Evolutionary conservation across 345 rosid genomes (phyloP), one percentile per base, ranked within the genome.

Genomic region (Euphorbia pulcherrima): DNA sequence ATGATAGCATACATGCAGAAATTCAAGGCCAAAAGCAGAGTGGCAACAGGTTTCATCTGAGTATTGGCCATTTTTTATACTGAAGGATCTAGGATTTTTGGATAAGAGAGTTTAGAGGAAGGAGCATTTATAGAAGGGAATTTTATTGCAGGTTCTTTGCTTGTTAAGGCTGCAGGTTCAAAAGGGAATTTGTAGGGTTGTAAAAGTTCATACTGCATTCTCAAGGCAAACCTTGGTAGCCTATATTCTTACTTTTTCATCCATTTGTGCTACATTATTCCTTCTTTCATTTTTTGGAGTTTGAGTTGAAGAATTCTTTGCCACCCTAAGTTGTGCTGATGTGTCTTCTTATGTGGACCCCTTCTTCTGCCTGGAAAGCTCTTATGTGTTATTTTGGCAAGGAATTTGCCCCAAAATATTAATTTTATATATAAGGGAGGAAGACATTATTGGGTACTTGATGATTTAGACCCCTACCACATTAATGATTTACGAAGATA

Each of bases 1-100:
- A 90, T 80, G 11, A 90, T 77, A 39, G 39, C 85, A 37, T 82
- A 88, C 92, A 90, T 92, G 71, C 95, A 86, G 70, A 92, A 84
- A 54, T 92, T 92, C 26, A 92, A 83, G 47, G 76, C 64, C 74
- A 92, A 70, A 74, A 92, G 92, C 24, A 87, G 50, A 8, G 80
- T 52, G 18, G 92, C 97, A 41, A 81, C 84, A 1, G 78, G 75
- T 65, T 80, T 87, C 86, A 83, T 74, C 63, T 77, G 84, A 13
- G n/a, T 54, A 46, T n/a, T 75, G 20, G 82, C 92, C 95, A 87
- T 90, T 70, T 67, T 53, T 54, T 17, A 26, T 23, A 27, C 12
- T 53, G 23, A 26, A 8, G n/a, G 44, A 2, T 47, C 28, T 11
- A 64, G 29, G n/a, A 46, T 68, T 70, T n/a, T 55, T 59, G 68